Percentiles rank a stretch among this genome's conserved stretches.
These are phyloP conservation scores for Chenopodium berlandieri DNA, from an alignment of 148 eudicot genomes.

Conservation along the genomic window DNA sequence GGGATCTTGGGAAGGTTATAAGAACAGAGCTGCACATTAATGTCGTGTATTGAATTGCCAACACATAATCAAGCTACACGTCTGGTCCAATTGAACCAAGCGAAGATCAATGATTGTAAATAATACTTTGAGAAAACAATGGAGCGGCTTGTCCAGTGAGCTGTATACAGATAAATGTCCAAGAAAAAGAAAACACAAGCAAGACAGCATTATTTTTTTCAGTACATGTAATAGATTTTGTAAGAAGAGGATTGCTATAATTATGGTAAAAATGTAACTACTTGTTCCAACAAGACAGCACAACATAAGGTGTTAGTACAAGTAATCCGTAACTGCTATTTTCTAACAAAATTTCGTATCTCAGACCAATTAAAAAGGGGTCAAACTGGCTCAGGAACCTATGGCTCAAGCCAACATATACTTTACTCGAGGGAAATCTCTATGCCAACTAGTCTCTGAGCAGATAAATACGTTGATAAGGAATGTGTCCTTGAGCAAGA, in stretches of 20 bases:
- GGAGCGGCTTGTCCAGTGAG: neutral
- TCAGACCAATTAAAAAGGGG: constrained; percentile 2
- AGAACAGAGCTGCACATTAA: too few relatives aligned
- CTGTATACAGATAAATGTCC: neutral
- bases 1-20: too few relatives aligned
- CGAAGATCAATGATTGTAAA: neutral
- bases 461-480: constrained; percentile 10
- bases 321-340: constrained; percentile 17
- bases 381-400: constrained; percentile 14
- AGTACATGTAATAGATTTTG: neutral
- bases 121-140: neutral
- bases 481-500: neutral
- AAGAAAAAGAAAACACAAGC: neutral
- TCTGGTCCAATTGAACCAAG: neutral
- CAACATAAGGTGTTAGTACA: constrained; percentile 20
- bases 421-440: constrained; percentile 13
- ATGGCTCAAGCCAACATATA: constrained; percentile 17
- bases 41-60: too few relatives aligned
- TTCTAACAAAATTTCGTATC: constrained; percentile 31
- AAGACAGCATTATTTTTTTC: neutral
- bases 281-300: constrained; percentile 7
- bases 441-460: constrained; percentile 12
- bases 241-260: neutral
- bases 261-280: neutral
- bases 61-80: too few relatives aligned